A percentile compares a stretch with the other conserved stretches of the same genome.
These are phyloP conservation scores for Mycena capillaripes DNA, from an alignment of 768 basidiomycete genomes.

Conservation along the genomic window DNA sequence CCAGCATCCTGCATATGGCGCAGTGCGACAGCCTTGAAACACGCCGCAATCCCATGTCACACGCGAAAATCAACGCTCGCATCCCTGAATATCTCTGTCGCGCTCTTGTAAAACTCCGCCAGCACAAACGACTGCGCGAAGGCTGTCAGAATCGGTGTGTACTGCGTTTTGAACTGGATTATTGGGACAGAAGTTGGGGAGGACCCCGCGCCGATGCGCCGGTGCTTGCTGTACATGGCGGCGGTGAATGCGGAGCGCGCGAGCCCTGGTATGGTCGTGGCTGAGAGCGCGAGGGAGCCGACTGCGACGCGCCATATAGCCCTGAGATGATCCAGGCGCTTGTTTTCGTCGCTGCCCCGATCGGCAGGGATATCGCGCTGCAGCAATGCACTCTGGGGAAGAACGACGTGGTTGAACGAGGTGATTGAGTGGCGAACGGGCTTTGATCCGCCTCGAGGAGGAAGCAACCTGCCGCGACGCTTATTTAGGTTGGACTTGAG, in stretches of 20 bases:
- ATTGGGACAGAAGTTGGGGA: constrained; percentile 39
- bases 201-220: constrained; percentile 36
- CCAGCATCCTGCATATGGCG: neutral
- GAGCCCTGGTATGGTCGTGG: constrained; percentile 41
- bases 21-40: constrained; percentile 35
- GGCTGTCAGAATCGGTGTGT: constrained; percentile 52
- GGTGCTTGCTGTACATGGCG: constrained; percentile 47
- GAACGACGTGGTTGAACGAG: constrained; percentile 50
- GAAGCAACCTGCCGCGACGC: constrained; percentile 19
- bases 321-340: constrained; percentile 38
- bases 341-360: neutral
- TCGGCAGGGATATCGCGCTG: neutral
- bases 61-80: constrained; percentile 24
- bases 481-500: neutral
- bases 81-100: constrained; percentile 45
- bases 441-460: constrained; percentile 44
- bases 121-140: constrained; percentile 53
- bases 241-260: constrained; percentile 43
- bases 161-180: constrained; percentile 57
- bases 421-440: constrained; percentile 54
- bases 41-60: constrained; percentile 41
- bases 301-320: constrained; percentile 47
- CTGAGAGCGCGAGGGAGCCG: constrained; percentile 48
- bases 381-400: constrained; percentile 50
- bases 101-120: constrained; percentile 45